Percentiles rank a stretch among this genome's conserved stretches.
Conservation (phyloP, 192 early-diverging fungal species). For the Powellomyces hirtus region DNA sequence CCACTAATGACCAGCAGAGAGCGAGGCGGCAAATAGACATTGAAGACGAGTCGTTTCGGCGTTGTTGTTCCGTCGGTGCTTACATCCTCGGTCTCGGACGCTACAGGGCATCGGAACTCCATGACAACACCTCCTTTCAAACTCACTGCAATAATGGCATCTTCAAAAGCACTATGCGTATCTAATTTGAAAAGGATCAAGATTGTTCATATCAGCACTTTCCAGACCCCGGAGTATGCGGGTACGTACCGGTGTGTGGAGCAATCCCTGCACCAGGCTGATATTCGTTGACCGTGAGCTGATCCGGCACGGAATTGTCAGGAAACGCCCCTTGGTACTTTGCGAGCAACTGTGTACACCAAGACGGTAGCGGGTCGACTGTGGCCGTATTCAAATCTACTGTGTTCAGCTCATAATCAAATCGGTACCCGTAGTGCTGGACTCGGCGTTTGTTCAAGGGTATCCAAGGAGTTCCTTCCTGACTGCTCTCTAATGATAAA, state of each 20-base stretch:
- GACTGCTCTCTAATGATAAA: background rate
- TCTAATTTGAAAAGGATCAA: no score
- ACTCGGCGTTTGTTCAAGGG: slow-evolving; percentile 45
- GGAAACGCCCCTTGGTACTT: slow-evolving; percentile 10
- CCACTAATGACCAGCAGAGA: slow-evolving; percentile 47
- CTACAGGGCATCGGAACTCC: slow-evolving; percentile 41
- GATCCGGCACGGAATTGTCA: slow-evolving; percentile 29
- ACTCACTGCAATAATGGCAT: background rate
- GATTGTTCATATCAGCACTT: no score
- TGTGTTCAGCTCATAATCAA: slow-evolving; percentile 29
- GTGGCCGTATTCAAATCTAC: slow-evolving; percentile 10
- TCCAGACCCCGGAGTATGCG: no score
- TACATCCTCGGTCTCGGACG: background rate
- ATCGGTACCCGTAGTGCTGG: slow-evolving; percentile 34
- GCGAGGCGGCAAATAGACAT: slow-evolving; percentile 41
- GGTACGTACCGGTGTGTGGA: slow-evolving; percentile 48
- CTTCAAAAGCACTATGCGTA: background rate
- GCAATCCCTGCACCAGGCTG: slow-evolving; percentile 50
- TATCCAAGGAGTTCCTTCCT: slow-evolving; percentile 35
- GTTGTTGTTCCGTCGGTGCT: background rate
- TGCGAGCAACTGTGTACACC: slow-evolving; percentile 10
- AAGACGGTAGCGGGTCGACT: slow-evolving; percentile 22
- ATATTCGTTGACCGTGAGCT: slow-evolving; percentile 57
- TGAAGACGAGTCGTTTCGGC: background rate
- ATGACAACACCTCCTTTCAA: slow-evolving; percentile 41